Evolutionary conservation across 257 asterid species (phyloP), one percentile per base, ranked within the genome.

Genomic region (Pogostemon cablin): DNA sequence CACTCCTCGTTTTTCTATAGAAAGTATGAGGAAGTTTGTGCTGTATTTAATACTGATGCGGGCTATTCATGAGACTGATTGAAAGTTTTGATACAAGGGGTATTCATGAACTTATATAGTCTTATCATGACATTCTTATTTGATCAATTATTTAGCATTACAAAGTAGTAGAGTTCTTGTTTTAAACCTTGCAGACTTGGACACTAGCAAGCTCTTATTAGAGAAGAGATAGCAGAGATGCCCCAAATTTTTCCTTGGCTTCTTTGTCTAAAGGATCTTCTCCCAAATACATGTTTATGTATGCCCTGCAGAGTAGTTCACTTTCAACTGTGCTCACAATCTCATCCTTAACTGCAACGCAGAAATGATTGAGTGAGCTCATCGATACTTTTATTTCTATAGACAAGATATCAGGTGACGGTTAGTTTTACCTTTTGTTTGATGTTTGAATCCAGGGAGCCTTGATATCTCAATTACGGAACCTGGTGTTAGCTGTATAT

Each of bases 211-310:
- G 25, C n/a, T 37, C 62, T 39, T 55, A 57, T 75, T 53, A 84
- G 80, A 81, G 80, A 54, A 75, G 82, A 62, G 80, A 41, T 57
- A 81, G 67, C 83, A 82, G 56, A 62, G 88, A 82, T 56, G 77
- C 67, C 72, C 88, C 88, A 8, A 86, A 82, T 4, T 67, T 82
- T 20, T 84, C 88, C 75, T 77, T 82, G 9, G 90, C 84, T 79
- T 86, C 90, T 74, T 82, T 82, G 88, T 84, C 84, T 10, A 83
- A 78, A 55, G 84, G 88, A 73, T 87, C 88, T 58, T 87, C 90
- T 32, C 90, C 90, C 75, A 79, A 43, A 58, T 79, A 87, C 82
- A 82, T 63, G 70, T 87, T 79, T 65, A 77, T 56, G 77, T 59
- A 20, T 6, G 59, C 59, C 59, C 85, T 82, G 85, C 92, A 82